These are phyloP conservation scores for Starmerella ratchasimensis DNA, from an alignment of 805 yeast genomes.

Conservation along the genomic window DNA sequence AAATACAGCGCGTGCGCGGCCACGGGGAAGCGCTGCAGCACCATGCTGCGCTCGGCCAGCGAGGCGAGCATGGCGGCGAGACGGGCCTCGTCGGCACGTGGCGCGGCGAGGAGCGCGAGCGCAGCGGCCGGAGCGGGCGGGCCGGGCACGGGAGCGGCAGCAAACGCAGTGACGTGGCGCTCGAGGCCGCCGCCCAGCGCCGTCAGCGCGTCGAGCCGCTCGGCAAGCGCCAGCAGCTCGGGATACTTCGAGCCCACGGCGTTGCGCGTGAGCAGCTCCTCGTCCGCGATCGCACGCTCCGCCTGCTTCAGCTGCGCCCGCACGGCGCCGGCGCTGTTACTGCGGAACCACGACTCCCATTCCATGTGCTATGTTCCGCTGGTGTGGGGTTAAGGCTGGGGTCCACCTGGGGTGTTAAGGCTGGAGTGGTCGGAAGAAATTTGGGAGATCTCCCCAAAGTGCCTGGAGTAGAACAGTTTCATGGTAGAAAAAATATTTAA, in stretches of 20 bases:
- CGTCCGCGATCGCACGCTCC: slow-evolving; percentile 4
- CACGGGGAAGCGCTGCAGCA: slow-evolving; percentile 3
- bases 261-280: slow-evolving; percentile 1
- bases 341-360: slow-evolving; percentile 16
- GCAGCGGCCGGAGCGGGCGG: neutral
- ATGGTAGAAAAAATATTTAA: too few relatives aligned
- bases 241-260: slow-evolving; percentile 12
- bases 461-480: too few relatives aligned
- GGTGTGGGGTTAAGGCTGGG: too few relatives aligned
- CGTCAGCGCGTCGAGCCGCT: slow-evolving; percentile 8
- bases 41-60: slow-evolving; percentile 7
- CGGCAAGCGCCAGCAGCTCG: slow-evolving; percentile 12
- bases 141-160: neutral
- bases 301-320: slow-evolving; percentile 1
- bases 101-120: neutral
- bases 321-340: slow-evolving; percentile 8
- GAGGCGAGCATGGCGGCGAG: slow-evolving; percentile 1
- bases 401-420: too few relatives aligned
- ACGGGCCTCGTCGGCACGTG: too few relatives aligned
- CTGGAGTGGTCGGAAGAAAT: too few relatives aligned
- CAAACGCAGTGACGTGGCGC: slow-evolving; percentile 3
- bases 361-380: too few relatives aligned
- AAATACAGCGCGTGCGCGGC: slow-evolving; percentile 14
- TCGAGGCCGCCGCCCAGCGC: slow-evolving; percentile 7
- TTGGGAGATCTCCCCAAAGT: too few relatives aligned